Base-by-base conservation (phyloP, 805 yeast species). In the Myxozyma nipponensis region DNA sequence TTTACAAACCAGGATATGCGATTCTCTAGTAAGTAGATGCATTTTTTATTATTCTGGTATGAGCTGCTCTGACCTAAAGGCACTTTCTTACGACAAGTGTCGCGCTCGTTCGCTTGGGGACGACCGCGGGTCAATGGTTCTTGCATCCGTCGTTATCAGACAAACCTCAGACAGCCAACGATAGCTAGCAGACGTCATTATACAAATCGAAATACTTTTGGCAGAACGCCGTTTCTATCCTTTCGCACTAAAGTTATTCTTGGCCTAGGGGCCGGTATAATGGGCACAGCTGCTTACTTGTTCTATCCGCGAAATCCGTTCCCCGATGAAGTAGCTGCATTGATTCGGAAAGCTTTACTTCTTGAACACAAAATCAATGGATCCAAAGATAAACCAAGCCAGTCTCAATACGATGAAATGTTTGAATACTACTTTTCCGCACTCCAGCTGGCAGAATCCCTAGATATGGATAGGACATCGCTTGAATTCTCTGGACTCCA, bases 401-500 rank as follows among this genome's bases (percentile, higher is more conserved):
- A 73, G 44, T n/a, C n/a, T n/a, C n/a, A n/a, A n/a, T n/a, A n/a
- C n/a, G 84, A 86, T 63, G n/a, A 28, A 36, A n/a, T 21, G 0
- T 70, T 88, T 52, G 76, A 77, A 50, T 73, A 76, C 59, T 91
- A 90, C 67, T 75, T 86, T 39, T 83, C 83, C 56, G 95, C 95
- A 0, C 69, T 89, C 24, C 73, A 79, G 25, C 75, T 78, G 54
- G 83, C 88, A 36, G 76, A 81, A 34, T 70, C 74, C 24, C 68
- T 79, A 41, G 74, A 73, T 0, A 65, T 87, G 69, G 77, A 79
- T 54, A 76, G 76, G 9, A 60, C 84, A 28, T 73, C 80, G 49
- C 93, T 87, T 62, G 91, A 86, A 62, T 90, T 86, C 66, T 90
- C 97, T 0, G 96, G 97, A 0, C 79, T 91, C 46, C 95, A 90